Base-by-base conservation (phyloP, 805 yeast species). In the Myxozyma lipomycoides region DNA sequence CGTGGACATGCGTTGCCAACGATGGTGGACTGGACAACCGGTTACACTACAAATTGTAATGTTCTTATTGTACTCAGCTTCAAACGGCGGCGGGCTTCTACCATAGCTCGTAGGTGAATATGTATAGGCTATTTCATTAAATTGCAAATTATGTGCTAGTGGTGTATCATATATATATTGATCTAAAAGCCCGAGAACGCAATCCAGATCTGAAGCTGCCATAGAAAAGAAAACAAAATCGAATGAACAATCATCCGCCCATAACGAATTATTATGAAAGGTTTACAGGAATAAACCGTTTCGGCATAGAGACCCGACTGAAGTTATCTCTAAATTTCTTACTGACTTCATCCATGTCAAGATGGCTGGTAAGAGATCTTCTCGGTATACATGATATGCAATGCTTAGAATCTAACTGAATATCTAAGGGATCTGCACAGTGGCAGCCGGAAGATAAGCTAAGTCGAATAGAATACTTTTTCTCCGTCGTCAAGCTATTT, bases 361-460 rank as follows among this genome's bases (percentile, higher is more conserved):
- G 74, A 69, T 93, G 97, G 65, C 95, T 81, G 0, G 98, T 93
- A 61, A 93, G 75, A 50, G 87, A 83, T 48, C 89, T 81, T 62
- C 93, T 81, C 42, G 97, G 95, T 61, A 93, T 93, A 64, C 97
- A 91, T 23, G 96, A 90, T 56, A 93, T 93, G 69, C 93, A 91
- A 70, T 93, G 99, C 65, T 88, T 90, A 41, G 88, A 91, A 70
- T 93, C 98, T 42, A 93, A 75, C 68, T 91, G 96, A 41, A 95
- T 95, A 70, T 93, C 99, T 58, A 93, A 75, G 24, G 99, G 98
- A 68, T 91, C 96, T 63, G 89, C 95, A 0, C 98, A 90, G 70
- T 93, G 97, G 69, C 98, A 93, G 19, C 99, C 99, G 1, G 98
- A 98, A 3, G 96, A 86, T 61, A 93, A 75, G n/a, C 91, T 84